Base-by-base conservation (phyloP, 2,329 filamentous ascomycete species). In the Aspergillus ruber region DNA sequence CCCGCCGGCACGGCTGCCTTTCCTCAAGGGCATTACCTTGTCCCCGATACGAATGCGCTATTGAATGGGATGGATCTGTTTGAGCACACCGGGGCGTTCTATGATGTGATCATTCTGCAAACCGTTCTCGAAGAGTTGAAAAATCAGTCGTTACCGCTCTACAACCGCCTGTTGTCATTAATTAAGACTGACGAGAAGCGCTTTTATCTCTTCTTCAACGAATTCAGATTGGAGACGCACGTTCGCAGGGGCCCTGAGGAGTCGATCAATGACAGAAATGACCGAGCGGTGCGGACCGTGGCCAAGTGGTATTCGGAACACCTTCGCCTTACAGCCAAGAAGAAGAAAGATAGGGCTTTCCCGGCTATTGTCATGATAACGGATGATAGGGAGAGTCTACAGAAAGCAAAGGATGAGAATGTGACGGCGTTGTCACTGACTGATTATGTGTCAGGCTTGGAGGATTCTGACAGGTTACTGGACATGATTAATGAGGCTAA, bases 131-230 rank as follows among this genome's bases (percentile, higher is more conserved):
- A 98, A 69, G 93, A 98, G 73, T 80, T 98, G 50, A 88, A 90
- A 64, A 95, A 96, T 67, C 83, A 90, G 58, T 97, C 91, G 10
- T 71, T 97, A 51, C 93, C 93, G 38, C 81, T 98, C 33, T 98
- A 97, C 74, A 96, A 96, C 68, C 87, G 93, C 35, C 76, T 98
- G 43, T 82, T 97, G 56, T 84, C 86, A 18, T 76, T 98, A 54
- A 95, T 90, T 35, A 95, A 91, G 70, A 95, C 91, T 62, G 90
- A 95, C 60, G 90, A 95, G 56, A 98, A 98, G 76, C 83, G 91
- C 46, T 97, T 95, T 66, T 96, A 97, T 63, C 88, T 98, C 45
- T 98, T 98, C 68, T 97, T 97, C 80, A 98, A 98, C 67, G 93
- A 98, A 61, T 98, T 98, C 64, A 82, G 91, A 44, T 76, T 90